Evolutionary conservation across 2,329 filamentous ascomycete species (phyloP), one percentile per base, ranked within the genome.

Genomic region (Penicillium sp.): DNA sequence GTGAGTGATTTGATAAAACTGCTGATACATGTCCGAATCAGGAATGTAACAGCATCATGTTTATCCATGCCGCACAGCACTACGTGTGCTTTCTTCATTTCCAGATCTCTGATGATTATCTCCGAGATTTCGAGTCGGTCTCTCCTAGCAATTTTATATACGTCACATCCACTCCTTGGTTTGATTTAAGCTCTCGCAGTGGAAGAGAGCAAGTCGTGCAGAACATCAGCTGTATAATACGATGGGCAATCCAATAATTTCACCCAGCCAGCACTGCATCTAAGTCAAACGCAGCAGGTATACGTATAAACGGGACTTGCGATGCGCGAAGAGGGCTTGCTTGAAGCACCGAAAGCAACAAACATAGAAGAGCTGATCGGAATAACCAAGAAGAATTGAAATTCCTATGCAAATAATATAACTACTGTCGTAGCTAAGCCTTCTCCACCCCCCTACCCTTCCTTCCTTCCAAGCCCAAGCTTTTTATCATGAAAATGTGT

Each of bases 81-180:
- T 60, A 58, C 40, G 56, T 59, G 40, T 62, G 54, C 51, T 62
- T 62, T 21, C 56, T 62, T 11, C 50, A 60, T 26, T 40, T 62
- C 13, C 51, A 58, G 3, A 48, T 59, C 11, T 56, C 26, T 33
- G 47, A 50, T 33, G 50, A 52, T 3, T 58, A 56, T 47, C 11
- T 62, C 14, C 4, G 7, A 9, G 51, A 58, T 44, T 51, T 62
- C 19, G 52, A 62, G 19, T 40, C 18, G 18, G 11, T 18, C 34
- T 5, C 42, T 5, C 46, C 52, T 26, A 36, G 18, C 9, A n/a
- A 42, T 26, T 44, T 52, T 16, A 16, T 56, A 21, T 44, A 52
- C 48, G 54, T 56, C 7, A 55, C n/a, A 19, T 14, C 48, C 19
- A 55, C 55, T 13, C 52, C 47, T 18, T 56, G 49, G 48, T 56